Conservation (phyloP, 768 basidiomycete genomes). For the Mycena indigotica region DNA sequence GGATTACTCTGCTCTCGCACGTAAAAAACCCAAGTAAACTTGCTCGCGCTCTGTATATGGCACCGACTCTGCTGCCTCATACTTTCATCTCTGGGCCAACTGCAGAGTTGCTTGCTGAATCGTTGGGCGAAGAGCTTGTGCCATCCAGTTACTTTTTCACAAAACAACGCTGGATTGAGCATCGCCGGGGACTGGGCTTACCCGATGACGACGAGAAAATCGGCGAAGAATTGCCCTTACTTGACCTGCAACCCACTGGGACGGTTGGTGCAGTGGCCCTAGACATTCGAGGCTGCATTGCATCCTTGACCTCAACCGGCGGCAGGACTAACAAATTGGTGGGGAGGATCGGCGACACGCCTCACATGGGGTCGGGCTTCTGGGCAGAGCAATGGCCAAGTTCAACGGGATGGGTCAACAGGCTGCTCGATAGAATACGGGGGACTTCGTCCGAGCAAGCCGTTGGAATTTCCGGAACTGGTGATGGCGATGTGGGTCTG, state of each 20-base stretch:
- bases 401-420: conserved; percentile 29
- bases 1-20: conserved; percentile 65
- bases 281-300: conserved; percentile 73
- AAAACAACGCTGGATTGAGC: conserved; percentile 72
- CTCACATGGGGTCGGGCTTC: conserved; percentile 74
- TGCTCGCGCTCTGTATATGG: conserved; percentile 68
- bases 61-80: conserved; percentile 64
- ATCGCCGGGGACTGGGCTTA: conserved; percentile 70
- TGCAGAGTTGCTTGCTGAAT: conserved; percentile 62
- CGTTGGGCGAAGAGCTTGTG: conserved; percentile 59
- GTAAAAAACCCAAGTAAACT: conserved; percentile 75
- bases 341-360: conserved; percentile 84
- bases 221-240: conserved; percentile 24
- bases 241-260: conserved; percentile 69
- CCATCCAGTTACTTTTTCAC: conserved; percentile 83
- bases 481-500: conserved; percentile 74
- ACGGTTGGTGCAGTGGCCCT: conserved; percentile 87
- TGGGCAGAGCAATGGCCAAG: conserved; percentile 81
- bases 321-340: conserved; percentile 83
- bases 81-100: conserved; percentile 67
- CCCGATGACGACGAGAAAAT: conserved; percentile 52
- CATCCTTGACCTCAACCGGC: conserved; percentile 76
- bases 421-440: conserved; percentile 44
- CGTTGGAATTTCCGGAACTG: conserved; percentile 81
- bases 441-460: conserved; percentile 41